Percentiles rank a stretch among this genome's conserved stretches.
Conservation (phyloP, 2,329 filamentous ascomycete species). For the Torrubiella hemipterigena region DNA sequence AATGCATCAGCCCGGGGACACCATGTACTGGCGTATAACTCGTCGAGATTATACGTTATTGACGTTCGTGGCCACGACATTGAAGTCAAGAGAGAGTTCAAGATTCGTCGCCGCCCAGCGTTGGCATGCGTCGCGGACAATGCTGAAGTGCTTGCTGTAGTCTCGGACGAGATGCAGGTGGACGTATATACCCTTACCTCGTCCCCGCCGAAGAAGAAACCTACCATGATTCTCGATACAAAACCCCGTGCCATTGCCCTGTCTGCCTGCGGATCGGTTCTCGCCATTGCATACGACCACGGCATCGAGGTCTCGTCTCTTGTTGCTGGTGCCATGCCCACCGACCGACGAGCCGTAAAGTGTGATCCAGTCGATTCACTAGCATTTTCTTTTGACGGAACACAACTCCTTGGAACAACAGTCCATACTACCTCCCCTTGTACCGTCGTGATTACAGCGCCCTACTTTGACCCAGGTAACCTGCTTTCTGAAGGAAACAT, state of each 20-base stretch:
- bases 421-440: constrained; percentile 50
- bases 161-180: constrained; percentile 73
- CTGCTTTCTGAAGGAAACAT: constrained; percentile 54
- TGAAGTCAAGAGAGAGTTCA: constrained; percentile 62
- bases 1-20: constrained; percentile 65
- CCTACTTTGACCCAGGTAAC: constrained; percentile 64
- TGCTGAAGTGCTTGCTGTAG: constrained; percentile 62
- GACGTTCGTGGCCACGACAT: constrained; percentile 50
- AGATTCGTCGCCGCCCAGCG: constrained; percentile 63
- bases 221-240: constrained; percentile 67
- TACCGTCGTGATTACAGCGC: constrained; percentile 67
- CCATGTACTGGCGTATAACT: constrained; percentile 70
- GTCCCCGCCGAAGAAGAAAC: constrained; percentile 55
- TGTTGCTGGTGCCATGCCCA: constrained; percentile 47
- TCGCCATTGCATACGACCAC: constrained; percentile 76
- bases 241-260: constrained; percentile 67
- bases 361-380: constrained; percentile 65
- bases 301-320: constrained; percentile 82
- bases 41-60: constrained; percentile 70
- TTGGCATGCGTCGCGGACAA: constrained; percentile 72
- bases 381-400: constrained; percentile 66
- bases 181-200: constrained; percentile 67
- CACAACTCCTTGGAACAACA: constrained; percentile 67
- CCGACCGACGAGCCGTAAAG: constrained; percentile 64
- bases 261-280: constrained; percentile 68